A percentile compares a stretch with the other conserved stretches of the same genome.
These are phyloP conservation scores for Leptomonas seymouri DNA, from an alignment of 208 protist genomes.

Conservation along the genomic window DNA sequence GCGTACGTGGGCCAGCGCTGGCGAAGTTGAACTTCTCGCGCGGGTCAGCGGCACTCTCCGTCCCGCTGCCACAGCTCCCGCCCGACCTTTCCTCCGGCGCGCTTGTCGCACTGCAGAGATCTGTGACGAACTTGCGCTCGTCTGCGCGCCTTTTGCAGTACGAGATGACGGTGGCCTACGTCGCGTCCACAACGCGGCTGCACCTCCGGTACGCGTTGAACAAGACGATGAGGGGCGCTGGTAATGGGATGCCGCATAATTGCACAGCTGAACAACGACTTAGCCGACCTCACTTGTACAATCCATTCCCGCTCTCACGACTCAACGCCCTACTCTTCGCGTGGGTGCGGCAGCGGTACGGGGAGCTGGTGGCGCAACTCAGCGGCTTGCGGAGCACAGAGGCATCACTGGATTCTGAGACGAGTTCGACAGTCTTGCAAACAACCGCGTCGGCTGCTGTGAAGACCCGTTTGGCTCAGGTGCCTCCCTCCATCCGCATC, in stretches of 20 bases:
- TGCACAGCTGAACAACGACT: not conserved
- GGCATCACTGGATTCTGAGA: not conserved
- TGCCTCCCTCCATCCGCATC: conserved; percentile 3
- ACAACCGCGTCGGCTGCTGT: not conserved
- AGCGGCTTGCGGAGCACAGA: not conserved
- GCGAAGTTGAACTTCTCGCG: conserved; percentile 14
- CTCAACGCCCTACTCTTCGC: conserved; percentile 23
- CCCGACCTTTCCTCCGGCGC: conserved; percentile 11
- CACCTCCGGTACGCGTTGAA: conserved; percentile 4
- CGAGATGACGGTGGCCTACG: conserved; percentile 27
- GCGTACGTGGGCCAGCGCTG: conserved; percentile 28
- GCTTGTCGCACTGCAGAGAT: conserved; percentile 9
- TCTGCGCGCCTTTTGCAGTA: conserved; percentile 17
- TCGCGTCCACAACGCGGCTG: conserved; percentile 18
- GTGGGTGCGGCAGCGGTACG: conserved; percentile 26
- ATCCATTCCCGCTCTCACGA: conserved; percentile 9
- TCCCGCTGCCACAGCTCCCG: conserved; percentile 26
- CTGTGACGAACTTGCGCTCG: conserved; percentile 19
- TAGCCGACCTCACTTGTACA: conserved; percentile 16
- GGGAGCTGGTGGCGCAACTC: conserved; percentile 20
- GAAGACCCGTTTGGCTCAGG: not conserved
- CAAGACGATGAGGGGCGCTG: not conserved
- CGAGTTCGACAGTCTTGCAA: not conserved
- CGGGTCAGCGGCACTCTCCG: not conserved
- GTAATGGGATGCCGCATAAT: not conserved